Evolutionary conservation across 306 rosid genomes (phyloP), one percentile per base, ranked within the genome.

Genomic region (Canavalia gladiata): DNA sequence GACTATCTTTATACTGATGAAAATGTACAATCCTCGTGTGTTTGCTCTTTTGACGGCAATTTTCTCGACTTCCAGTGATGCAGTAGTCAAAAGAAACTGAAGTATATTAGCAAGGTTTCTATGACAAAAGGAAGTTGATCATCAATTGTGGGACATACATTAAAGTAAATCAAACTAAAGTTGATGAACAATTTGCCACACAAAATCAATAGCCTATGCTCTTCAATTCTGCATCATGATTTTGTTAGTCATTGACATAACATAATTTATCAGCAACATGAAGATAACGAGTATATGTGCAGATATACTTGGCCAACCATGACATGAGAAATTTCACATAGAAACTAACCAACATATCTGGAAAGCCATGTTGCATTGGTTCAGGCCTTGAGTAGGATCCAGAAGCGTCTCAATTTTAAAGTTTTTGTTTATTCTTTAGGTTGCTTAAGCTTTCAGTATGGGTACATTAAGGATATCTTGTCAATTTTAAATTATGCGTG

Each of bases 221-320:
- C 25, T 51, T 11, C 56, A 51, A 12, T 18, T 18, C 25, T 18
- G 25, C 25, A 18, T 18, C 25, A 18, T 18, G 25, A 18, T 18
- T 18, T 0, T 18, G 0, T 51, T 25, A 49, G 37, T 8, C 47
- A 28, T 68, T 67, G 28, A 66, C 47, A 31, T 51, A 79, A 29
- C 42, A 39, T 39, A 39, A 39, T 74, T 73, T 18, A 13, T 79
- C 43, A 29, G 34, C 63, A 84, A 69, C 8, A 13, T n/a, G 35
- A 64, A 39, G 49, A 29, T 28, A 77, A 60, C 52, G 49, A 73
- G 11, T 72, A 13, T 45, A 47, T 75, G 65, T 68, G 84, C 85
- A 90, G 94, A 72, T 87, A 50, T 84, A 86, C 88, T 70, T 84
- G 74, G 87, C 72, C 25, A 88, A 86, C 84, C 97, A 92, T 86